Evolutionary conservation across 2,329 filamentous ascomycete genomes (phyloP).

Genomic region (Pseudocercospora fuligena): DNA sequence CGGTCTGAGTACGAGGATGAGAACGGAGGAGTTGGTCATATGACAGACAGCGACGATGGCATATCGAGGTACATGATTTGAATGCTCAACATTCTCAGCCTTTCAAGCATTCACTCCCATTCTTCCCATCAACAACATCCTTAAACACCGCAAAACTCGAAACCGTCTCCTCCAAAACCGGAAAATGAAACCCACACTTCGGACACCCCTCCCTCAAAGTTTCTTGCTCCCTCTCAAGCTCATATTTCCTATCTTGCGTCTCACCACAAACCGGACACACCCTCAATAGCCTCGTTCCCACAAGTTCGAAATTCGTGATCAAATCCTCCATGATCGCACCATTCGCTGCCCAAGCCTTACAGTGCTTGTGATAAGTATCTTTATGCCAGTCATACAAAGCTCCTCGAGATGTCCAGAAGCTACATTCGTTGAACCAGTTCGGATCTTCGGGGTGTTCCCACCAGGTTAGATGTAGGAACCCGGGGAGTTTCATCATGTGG

Average conservation of each 20-base stretch:
- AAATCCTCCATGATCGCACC: slow-evolving; percentile 18
- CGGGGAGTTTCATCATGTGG: slow-evolving; percentile 16
- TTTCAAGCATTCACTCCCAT: too few relatives aligned
- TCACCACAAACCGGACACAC: slow-evolving; percentile 16
- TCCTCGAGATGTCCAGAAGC: slow-evolving; percentile 10
- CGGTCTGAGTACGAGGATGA: too few relatives aligned
- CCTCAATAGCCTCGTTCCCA: slow-evolving; percentile 14
- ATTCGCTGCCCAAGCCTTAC: slow-evolving; percentile 16
- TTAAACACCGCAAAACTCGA: slow-evolving; percentile 19
- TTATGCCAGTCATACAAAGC: slow-evolving; percentile 20
- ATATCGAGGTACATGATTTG: too few relatives aligned
- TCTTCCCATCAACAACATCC: slow-evolving; percentile 8
- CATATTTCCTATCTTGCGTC: slow-evolving; percentile 18
- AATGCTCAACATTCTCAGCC: too few relatives aligned
- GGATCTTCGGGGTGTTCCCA: slow-evolving; percentile 17
- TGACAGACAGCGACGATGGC: too few relatives aligned
- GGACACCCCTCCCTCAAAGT: slow-evolving; percentile 14
- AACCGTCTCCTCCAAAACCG: slow-evolving; percentile 12
- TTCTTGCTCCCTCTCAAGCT: slow-evolving; percentile 10
- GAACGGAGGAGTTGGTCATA: too few relatives aligned
- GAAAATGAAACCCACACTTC: slow-evolving; percentile 17
- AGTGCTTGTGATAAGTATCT: slow-evolving; percentile 19
- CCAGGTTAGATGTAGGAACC: slow-evolving; percentile 18
- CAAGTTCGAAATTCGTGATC: slow-evolving; percentile 18
- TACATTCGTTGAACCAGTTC: slow-evolving; percentile 16